Conservation (phyloP, 2,329 filamentous ascomycete species). For the Curvularia sp. region DNA sequence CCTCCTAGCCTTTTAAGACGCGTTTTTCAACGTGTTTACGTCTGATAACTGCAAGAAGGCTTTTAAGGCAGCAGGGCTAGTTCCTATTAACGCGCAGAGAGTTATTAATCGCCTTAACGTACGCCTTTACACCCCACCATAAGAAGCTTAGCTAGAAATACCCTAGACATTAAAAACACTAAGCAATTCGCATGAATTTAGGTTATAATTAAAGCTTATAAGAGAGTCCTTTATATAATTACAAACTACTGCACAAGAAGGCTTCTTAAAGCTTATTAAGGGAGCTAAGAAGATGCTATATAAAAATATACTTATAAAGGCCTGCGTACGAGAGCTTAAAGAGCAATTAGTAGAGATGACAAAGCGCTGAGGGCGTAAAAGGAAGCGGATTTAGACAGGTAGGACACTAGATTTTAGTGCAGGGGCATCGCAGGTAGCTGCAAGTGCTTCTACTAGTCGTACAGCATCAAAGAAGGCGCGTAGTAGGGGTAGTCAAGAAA, state of each 20-base stretch:
- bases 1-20: conserved; percentile 32
- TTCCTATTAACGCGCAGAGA: conserved; percentile 34
- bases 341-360: conserved; percentile 8
- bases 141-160: conserved; percentile 7
- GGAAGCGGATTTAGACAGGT: conserved; percentile 5
- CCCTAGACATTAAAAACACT: conserved; percentile 20
- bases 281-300: conserved; percentile 2
- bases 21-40: conserved; percentile 30
- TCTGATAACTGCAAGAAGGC: conserved; percentile 32
- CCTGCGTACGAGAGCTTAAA: conserved; percentile 44
- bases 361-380: not conserved
- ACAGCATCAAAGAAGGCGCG: conserved; percentile 25
- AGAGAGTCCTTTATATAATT: conserved; percentile 8
- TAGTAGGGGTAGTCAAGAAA: conserved; percentile 18
- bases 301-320: not conserved
- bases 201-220: conserved; percentile 25
- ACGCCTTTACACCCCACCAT: conserved; percentile 4
- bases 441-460: conserved; percentile 2
- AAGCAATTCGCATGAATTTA: conserved; percentile 20
- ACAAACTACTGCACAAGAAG: conserved; percentile 4
- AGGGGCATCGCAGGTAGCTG: conserved; percentile 8
- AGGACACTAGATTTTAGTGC: conserved; percentile 26
- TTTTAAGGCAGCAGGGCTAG: conserved; percentile 40
- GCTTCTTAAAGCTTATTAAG: conserved; percentile 18
- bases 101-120: conserved; percentile 41